phyloP scores from a whole-genome alignment of 345 rosid species.

The Populus alba region DNA sequence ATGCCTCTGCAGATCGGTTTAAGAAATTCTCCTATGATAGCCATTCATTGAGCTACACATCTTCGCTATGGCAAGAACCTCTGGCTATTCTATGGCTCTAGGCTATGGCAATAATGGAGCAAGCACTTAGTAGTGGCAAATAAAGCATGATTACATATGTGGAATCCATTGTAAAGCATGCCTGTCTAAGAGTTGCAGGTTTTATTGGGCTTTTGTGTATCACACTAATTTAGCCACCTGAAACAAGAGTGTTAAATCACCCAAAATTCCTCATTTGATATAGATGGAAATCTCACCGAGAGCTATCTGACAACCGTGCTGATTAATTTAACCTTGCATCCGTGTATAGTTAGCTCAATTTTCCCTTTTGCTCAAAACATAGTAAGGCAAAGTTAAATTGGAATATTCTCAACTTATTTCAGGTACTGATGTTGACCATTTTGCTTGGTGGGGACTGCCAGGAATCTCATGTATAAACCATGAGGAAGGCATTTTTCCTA shows the following conservation, averaged over 20 bases:
- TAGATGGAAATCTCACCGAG: background rate
- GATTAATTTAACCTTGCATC: background rate
- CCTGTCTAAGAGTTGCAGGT: background rate
- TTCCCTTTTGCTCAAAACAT: background rate
- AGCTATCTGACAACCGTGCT: background rate
- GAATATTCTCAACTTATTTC: constrained; percentile 29
- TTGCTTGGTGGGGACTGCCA: constrained; percentile 27
- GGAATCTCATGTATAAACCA: constrained; percentile 30
- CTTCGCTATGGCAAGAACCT: background rate
- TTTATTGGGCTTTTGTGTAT: background rate
- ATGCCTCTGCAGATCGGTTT: background rate
- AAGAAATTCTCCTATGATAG: background rate
- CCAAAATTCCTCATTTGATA: background rate
- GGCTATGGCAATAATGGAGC: background rate
- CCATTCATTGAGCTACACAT: background rate
- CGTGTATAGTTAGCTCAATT: background rate
- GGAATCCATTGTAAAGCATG: background rate
- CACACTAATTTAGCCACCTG: background rate
- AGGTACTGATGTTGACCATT: constrained; percentile 25
- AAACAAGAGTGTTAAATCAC: background rate
- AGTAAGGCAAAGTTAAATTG: constrained; percentile 1
- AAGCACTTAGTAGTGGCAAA: background rate
- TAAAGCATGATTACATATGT: background rate
- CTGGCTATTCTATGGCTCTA: background rate
- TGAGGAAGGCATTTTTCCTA: constrained; percentile 18